Evolutionary conservation across 2,329 filamentous ascomycete genomes (phyloP).

Genomic region (Beauveria sp.): DNA sequence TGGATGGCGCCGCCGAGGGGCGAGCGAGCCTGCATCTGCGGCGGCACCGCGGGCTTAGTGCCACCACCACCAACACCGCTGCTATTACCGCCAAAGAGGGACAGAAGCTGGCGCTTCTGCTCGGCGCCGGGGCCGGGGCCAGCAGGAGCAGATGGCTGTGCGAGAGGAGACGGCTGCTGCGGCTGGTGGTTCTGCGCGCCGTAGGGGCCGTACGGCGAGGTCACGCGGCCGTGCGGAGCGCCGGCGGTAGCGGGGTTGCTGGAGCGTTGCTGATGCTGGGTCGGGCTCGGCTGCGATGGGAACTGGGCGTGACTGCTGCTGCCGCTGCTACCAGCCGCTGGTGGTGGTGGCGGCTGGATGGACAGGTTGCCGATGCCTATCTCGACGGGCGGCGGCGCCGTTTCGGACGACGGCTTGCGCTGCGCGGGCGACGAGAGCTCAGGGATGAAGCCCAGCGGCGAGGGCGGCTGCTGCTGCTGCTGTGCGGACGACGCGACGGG

Average conservation of each 20-base stretch:
- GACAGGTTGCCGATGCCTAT: conserved; percentile 21
- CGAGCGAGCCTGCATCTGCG: conserved; percentile 1
- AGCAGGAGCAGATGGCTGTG: background rate
- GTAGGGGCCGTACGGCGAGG: background rate
- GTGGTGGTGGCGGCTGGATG: conserved; percentile 19
- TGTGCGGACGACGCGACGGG: conserved; percentile 13
- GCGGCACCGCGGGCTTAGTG: background rate
- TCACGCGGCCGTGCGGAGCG: background rate
- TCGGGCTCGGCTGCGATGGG: conserved; percentile 15
- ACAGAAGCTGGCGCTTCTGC: conserved; percentile 44
- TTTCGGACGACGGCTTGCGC: conserved; percentile 6
- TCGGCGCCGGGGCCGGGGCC: conserved; percentile 21
- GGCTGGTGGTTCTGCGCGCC: background rate
- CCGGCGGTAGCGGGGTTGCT: background rate
- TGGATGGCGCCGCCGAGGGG: conserved; percentile 6
- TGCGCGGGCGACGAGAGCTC: conserved; percentile 6
- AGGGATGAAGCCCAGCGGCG: conserved; percentile 2
- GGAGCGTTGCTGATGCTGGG: background rate
- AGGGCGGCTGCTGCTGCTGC: background rate
- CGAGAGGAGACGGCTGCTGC: conserved; percentile 14
- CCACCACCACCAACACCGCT: background rate
- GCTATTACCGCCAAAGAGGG: conserved; percentile 45
- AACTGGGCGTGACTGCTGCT: conserved; percentile 27
- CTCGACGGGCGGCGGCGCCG: conserved; percentile 19
- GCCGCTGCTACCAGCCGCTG: background rate